Percentiles rank a stretch among this genome's conserved stretches.
Conservation (phyloP, 257 asterid species). For the Rehmannia glutinosa region DNA sequence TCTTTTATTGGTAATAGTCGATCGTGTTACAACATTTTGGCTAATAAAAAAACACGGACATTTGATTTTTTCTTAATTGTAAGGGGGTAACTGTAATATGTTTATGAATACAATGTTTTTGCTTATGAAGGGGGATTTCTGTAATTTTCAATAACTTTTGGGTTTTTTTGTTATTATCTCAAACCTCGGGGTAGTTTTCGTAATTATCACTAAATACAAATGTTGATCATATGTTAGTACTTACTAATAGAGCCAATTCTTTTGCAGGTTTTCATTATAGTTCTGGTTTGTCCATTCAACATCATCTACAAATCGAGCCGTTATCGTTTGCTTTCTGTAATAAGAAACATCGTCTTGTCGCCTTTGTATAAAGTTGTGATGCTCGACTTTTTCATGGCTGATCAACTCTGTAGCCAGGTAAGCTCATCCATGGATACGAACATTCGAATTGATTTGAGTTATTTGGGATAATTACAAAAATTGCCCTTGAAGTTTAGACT, state of each 20-base stretch:
- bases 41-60: no score
- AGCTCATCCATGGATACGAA: background rate
- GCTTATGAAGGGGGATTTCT: no score
- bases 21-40: no score
- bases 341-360: conserved; percentile 67
- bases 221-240: background rate
- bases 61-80: no score
- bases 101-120: no score
- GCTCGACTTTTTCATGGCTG: conserved; percentile 97
- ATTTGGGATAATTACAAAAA: no score
- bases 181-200: no score
- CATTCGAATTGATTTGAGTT: no score
- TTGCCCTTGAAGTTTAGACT: no score
- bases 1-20: conserved; percentile 68
- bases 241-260: background rate
- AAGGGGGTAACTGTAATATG: no score
- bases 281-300: conserved; percentile 76
- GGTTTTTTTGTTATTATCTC: no score
- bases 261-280: conserved; percentile 45
- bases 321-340: conserved; percentile 52
- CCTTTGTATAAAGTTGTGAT: conserved; percentile 86
- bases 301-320: conserved; percentile 82
- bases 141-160: background rate
- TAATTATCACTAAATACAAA: no score
- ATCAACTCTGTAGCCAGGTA: conserved; percentile 99